phyloP scores from a whole-genome alignment of 331 rosid genomes.

The Malus hybrid region DNA sequence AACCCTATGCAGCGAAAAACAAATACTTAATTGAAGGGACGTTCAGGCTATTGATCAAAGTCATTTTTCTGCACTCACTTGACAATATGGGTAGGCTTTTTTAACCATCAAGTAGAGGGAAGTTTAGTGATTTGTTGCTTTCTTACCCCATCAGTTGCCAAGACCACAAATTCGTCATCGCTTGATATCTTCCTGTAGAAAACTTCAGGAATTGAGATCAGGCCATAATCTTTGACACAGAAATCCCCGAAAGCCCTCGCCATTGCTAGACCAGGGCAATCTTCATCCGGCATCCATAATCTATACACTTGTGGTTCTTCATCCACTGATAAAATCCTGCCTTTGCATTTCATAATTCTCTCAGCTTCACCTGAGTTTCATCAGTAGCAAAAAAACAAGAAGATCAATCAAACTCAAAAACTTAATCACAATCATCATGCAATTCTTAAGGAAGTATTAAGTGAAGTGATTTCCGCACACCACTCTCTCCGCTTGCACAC shows the following conservation, averaged over 20 bases:
- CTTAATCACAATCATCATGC: neutral
- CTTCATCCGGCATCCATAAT: conserved; percentile 93
- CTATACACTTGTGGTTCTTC: conserved; percentile 77
- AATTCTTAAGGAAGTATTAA: neutral
- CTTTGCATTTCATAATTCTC: conserved; percentile 57
- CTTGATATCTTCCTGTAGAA: conserved; percentile 48
- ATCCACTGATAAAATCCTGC: conserved; percentile 62
- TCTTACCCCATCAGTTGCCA: conserved; percentile 92
- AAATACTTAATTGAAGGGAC: neutral
- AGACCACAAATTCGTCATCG: conserved; percentile 66
- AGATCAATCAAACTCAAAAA: neutral
- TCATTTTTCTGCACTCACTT: neutral
- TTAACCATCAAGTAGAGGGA: too few species aligned
- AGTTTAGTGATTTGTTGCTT: neutral
- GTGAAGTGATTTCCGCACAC: neutral
- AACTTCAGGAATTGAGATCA: conserved; percentile 66
- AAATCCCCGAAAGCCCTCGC: conserved; percentile 94
- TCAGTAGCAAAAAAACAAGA: neutral
- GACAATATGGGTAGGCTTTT: neutral
- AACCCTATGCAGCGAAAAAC: neutral
- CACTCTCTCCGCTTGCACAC: neutral
- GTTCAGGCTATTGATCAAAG: too few species aligned
- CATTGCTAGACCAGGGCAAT: conserved; percentile 96
- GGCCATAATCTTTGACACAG: conserved; percentile 88
- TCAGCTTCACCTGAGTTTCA: conserved; percentile 64